Evolutionary conservation across 495 filamentous ascomycete genomes (phyloP).

Genomic region (Aspergillus olivimuriae): DNA sequence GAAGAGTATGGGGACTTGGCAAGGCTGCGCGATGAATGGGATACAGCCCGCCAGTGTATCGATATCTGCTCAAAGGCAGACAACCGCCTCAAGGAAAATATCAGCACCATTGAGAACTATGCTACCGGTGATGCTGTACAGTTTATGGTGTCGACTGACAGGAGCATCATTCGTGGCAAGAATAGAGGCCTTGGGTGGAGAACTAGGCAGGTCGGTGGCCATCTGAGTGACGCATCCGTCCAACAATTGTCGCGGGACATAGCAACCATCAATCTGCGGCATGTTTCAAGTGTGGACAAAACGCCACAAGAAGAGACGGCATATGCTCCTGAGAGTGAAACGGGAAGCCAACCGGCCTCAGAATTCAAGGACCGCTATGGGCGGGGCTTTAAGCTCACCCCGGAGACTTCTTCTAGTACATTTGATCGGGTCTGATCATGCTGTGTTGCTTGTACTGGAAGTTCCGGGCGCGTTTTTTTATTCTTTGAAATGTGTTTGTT

Average conservation of each 20-base stretch:
- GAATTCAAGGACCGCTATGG: slow-evolving; percentile 31
- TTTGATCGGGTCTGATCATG: background rate
- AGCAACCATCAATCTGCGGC: slow-evolving; percentile 14
- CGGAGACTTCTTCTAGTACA: background rate
- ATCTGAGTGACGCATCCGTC: slow-evolving; percentile 29
- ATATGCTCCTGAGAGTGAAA: background rate
- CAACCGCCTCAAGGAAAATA: slow-evolving; percentile 25
- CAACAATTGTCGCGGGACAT: slow-evolving; percentile 35
- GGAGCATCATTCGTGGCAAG: slow-evolving; percentile 27
- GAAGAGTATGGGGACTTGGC: slow-evolving; percentile 24
- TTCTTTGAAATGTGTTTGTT: background rate
- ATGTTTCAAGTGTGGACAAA: slow-evolving; percentile 6
- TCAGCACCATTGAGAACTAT: slow-evolving; percentile 32
- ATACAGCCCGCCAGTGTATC: slow-evolving; percentile 29
- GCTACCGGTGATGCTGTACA: slow-evolving; percentile 32
- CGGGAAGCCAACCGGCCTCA: slow-evolving; percentile 7
- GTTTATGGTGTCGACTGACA: slow-evolving; percentile 38
- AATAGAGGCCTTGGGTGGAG: slow-evolving; percentile 35
- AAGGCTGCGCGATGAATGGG: slow-evolving; percentile 33
- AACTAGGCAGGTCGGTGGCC: slow-evolving; percentile 35
- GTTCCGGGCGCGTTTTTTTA: background rate
- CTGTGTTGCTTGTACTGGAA: background rate
- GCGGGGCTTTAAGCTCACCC: slow-evolving; percentile 26
- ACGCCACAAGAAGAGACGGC: slow-evolving; percentile 10
- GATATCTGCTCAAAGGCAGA: slow-evolving; percentile 34